Evolutionary conservation across 305 asterid genomes (phyloP), one percentile per base, ranked within the genome.

Genomic region (Nicotiana rustica): DNA sequence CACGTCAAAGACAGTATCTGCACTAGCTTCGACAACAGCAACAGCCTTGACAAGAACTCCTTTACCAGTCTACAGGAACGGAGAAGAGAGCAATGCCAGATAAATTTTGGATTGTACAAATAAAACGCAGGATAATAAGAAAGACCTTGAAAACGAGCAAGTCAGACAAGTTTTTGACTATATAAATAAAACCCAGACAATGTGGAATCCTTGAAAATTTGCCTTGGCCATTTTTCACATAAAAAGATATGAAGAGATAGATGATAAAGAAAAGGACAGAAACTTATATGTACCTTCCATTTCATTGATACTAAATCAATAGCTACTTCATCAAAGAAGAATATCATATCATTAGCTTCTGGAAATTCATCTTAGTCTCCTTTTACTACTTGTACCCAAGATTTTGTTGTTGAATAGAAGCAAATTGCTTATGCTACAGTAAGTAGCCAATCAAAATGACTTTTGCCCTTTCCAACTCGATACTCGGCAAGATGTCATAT

Each of bases 31-130:
- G 82, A 95, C 93, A 80, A 97, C 98, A 68, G 92, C 99, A 82
- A 97, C 97, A 60, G 99, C 97, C 92, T 97, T 95, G 89, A 95
- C 98, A 84, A 97, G 89, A 82, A 93, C 85, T 80, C 93, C 94
- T 87, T 95, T 95, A 78, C 91, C 97, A 88, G 87, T 85, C 99
- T 95, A 86, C 85, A 88, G 85, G 84, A 81, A 78, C 86, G 78
- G 10, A 82, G 80, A 21, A 35, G 31, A 75, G 79, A 75, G 10
- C 61, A 33, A 56, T 76, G 67, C 67, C 31, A 55, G 79, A 73
- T 18, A 49, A 49, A 44, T 25, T 52, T 29, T 25, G 52, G 64
- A 75, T 52, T 21, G 64, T 49, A 52, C 17, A 7, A 75, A 75
- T 49, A 75, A 73, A 73, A 25, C 14, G 21, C 52, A 73, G 64